These are phyloP conservation scores for Ascochyta clinopodiicola DNA, from an alignment of 2,329 filamentous ascomycete species.

Conservation along the genomic window DNA sequence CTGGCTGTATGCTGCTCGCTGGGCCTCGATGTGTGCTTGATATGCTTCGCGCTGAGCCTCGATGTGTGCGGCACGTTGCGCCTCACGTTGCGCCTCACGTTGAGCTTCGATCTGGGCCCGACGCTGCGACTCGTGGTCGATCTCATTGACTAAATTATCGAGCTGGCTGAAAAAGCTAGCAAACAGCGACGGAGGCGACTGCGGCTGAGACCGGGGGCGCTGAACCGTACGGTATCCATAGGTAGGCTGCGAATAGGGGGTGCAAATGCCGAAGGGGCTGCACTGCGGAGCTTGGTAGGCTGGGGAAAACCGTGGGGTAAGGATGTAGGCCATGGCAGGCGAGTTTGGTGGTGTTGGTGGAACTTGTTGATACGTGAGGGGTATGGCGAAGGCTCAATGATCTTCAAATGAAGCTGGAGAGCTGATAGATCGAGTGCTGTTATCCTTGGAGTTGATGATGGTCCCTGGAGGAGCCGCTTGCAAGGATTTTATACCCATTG, in stretches of 20 bases:
- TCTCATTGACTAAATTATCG: constrained; percentile 40
- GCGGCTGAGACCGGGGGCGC: constrained; percentile 1
- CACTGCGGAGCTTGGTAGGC: constrained; percentile 38
- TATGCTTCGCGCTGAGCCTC: constrained; percentile 36
- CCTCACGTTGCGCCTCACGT: constrained; percentile 24
- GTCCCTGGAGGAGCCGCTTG: constrained; percentile 14
- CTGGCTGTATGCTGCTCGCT: constrained; percentile 23
- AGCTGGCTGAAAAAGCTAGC: constrained; percentile 43
- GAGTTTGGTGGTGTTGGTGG: constrained; percentile 5
- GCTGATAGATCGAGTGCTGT: constrained; percentile 27
- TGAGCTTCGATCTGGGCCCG: constrained; percentile 33
- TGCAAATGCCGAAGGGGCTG: constrained; percentile 37
- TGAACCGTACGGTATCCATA: constrained; percentile 25
- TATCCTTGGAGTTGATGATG: constrained; percentile 38
- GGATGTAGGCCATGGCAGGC: constrained; percentile 43
- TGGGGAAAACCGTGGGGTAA: constrained; percentile 42
- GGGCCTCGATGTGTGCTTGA: constrained; percentile 31
- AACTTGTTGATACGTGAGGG: constrained; percentile 5
- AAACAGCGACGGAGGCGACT: constrained; percentile 34
- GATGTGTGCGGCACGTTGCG: constrained; percentile 26
- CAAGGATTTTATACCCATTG: constrained; percentile 44
- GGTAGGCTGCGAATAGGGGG: constrained; percentile 26
- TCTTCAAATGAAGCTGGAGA: constrained; percentile 27
- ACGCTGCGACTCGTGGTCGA: constrained; percentile 39
- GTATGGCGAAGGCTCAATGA: constrained; percentile 16